Base-by-base conservation (phyloP, 257 asterid species). In the Salvia splendens region DNA sequence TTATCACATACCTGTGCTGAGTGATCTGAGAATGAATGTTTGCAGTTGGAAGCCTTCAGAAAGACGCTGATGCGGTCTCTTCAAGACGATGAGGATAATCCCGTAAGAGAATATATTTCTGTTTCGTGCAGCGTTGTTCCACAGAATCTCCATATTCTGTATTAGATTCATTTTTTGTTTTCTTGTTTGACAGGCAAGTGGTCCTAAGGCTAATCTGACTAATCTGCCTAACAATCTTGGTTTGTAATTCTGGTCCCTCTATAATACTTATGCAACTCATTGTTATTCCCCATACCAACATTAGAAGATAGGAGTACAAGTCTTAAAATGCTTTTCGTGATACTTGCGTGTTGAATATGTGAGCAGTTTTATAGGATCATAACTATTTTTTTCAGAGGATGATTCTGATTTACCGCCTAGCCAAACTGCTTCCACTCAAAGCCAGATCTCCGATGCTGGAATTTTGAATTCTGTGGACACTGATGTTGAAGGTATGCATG, bases 1-100 rank as follows among this genome's bases (percentile, higher is more conserved):
- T 52, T 33, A 36, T 68, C 47, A 30, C 40, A 63, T 14, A 47
- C 24, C 20, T 6, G 3, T 12, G 43, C 45, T 40, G 42, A 4
- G 6, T 32, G 46, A 49, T 28, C 20, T 5, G 70, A 54, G 69
- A 67, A 70, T 70, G 59, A 59, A 67, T 67, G 46, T 61, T 74
- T 84, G 83, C 83, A 91, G 97, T 78, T 91, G 87, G 96, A 88
- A 75, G 84, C 79, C 68, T 91, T 91, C 70, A 84, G 97, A 72
- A 88, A 91, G 87, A 91, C 96, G 6, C 90, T 91, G 51, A 82
- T 91, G 96, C 80, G 84, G 40, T 91, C 97, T 3, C 97, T 91
- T 30, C 88, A 88, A 76, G 97, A 91, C 8, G 97, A 86, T 20
- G 95, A 91, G 14, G 93, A 86, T 45, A 80, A 68, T 65, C 70